Conservation (phyloP, 352 stramenopile species). For the Thraustochytrium sp. region DNA sequence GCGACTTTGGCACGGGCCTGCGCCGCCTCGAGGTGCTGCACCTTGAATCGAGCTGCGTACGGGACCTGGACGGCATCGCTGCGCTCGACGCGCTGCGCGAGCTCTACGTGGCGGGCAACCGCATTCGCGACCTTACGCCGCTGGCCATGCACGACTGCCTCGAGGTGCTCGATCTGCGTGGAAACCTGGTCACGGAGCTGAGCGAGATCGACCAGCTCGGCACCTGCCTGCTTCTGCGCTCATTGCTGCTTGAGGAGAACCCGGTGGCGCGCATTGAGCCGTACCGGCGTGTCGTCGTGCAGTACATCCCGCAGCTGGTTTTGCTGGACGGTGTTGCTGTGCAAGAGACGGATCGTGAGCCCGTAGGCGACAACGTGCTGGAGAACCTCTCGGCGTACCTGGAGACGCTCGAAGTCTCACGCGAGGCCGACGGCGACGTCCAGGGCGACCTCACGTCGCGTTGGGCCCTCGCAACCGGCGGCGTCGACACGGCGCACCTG, state of each 20-base stretch:
- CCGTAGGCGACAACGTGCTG: neutral
- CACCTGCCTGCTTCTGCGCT: conserved; percentile 59
- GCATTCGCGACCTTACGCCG: conserved; percentile 67
- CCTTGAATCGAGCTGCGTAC: conserved; percentile 62
- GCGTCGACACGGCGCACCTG: conserved; percentile 53
- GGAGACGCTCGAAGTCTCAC: neutral
- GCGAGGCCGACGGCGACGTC: neutral
- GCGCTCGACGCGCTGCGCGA: conserved; percentile 67
- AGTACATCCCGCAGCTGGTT: conserved; percentile 65
- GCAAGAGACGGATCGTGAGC: neutral
- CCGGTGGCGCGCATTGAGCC: conserved; percentile 58
- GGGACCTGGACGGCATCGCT: conserved; percentile 72
- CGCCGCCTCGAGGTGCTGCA: conserved; percentile 63
- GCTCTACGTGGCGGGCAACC: conserved; percentile 68
- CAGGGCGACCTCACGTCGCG: no score
- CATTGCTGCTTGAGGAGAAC: conserved; percentile 63
- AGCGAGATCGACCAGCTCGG: conserved; percentile 69
- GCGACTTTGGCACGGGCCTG: conserved; percentile 71
- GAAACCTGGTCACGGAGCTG: conserved; percentile 64
- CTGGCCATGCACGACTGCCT: conserved; percentile 75
- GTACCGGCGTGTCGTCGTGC: conserved; percentile 65
- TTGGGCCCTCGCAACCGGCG: no score
- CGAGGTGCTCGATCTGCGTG: conserved; percentile 65
- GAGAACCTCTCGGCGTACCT: neutral
- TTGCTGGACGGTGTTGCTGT: conserved; percentile 55